Conservation (phyloP, 2,329 filamentous ascomycete species). For the Monilinia vaccinii-corymbosi region DNA sequence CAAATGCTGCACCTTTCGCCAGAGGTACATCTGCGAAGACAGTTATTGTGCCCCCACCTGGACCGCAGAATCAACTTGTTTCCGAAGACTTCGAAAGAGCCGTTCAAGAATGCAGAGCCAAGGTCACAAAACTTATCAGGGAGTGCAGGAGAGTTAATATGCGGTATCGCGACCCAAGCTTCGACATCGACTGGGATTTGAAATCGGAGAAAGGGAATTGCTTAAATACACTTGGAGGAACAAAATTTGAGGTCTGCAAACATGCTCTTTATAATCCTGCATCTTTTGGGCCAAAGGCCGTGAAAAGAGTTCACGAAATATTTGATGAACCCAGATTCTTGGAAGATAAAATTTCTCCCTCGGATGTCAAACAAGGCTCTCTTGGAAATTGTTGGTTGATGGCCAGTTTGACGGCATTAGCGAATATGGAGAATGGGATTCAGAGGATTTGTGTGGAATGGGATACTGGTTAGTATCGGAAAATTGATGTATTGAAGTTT, state of each 20-base stretch:
- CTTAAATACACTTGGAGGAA: constrained; percentile 23
- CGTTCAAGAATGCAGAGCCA: constrained; percentile 56
- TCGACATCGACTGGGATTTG: constrained; percentile 58
- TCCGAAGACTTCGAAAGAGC: constrained; percentile 61
- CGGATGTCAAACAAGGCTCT: constrained; percentile 70
- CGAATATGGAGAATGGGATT: constrained; percentile 62
- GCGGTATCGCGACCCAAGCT: constrained; percentile 75
- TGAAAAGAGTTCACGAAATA: constrained; percentile 68
- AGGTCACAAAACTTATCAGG: constrained; percentile 49
- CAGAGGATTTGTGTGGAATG: constrained; percentile 67
- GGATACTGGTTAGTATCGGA: constrained; percentile 39
- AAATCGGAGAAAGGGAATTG: constrained; percentile 30
- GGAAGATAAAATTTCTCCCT: constrained; percentile 66
- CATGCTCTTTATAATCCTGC: constrained; percentile 38
- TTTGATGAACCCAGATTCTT: constrained; percentile 72
- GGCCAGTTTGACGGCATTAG: constrained; percentile 67
- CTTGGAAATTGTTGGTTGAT: constrained; percentile 84
- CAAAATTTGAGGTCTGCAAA: constrained; percentile 42
- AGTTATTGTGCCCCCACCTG: constrained; percentile 25
- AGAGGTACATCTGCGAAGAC: constrained; percentile 8
- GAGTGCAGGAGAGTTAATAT: constrained; percentile 70
- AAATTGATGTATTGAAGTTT: not conserved
- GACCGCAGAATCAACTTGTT: constrained; percentile 51
- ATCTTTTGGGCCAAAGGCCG: constrained; percentile 55
- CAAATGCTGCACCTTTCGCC: constrained; percentile 43